phyloP scores from a whole-genome alignment of 805 yeast genomes.

The Blastobotrys americana region DNA sequence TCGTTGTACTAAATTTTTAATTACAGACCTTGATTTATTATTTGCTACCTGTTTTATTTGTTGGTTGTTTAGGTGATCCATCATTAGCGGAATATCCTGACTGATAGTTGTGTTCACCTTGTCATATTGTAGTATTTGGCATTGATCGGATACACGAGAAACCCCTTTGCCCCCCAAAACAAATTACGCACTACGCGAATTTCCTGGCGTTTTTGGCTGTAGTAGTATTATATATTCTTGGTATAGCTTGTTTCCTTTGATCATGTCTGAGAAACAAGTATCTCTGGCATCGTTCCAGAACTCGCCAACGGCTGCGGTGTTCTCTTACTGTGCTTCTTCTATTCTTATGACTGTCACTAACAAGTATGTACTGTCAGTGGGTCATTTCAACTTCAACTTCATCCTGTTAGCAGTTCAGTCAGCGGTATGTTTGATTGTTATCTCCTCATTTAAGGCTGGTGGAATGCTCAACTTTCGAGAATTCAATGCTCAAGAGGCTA shows the following conservation, averaged over 20 bases:
- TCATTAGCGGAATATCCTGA: too few species aligned
- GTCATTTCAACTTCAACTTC: slow-evolving; percentile 76
- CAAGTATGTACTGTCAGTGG: slow-evolving; percentile 83
- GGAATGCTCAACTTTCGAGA: slow-evolving; percentile 82
- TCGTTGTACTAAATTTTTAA: too few species aligned
- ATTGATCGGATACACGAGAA: too few species aligned
- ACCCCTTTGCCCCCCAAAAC: too few species aligned
- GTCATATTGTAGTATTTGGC: too few species aligned
- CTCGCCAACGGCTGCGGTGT: slow-evolving; percentile 33
- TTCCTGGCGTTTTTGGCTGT: too few species aligned
- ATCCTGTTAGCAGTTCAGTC: slow-evolving; percentile 85
- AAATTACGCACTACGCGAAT: too few species aligned
- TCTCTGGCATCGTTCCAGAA: slow-evolving; percentile 16
- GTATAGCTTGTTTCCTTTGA: not conserved
- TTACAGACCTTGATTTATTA: too few species aligned
- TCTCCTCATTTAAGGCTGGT: slow-evolving; percentile 62
- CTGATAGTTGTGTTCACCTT: too few species aligned
- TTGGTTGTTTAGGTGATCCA: too few species aligned
- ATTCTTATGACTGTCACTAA: slow-evolving; percentile 96
- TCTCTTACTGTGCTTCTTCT: slow-evolving; percentile 78
- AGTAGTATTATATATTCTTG: too few species aligned
- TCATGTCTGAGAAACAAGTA: slow-evolving; percentile 1
- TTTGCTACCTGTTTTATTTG: too few species aligned
- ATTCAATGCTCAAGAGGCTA: slow-evolving; percentile 79
- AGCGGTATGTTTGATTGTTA: slow-evolving; percentile 68